phyloP scores from a whole-genome alignment of 1,139 yeast genomes.

The Geotrichum aggregatum region DNA sequence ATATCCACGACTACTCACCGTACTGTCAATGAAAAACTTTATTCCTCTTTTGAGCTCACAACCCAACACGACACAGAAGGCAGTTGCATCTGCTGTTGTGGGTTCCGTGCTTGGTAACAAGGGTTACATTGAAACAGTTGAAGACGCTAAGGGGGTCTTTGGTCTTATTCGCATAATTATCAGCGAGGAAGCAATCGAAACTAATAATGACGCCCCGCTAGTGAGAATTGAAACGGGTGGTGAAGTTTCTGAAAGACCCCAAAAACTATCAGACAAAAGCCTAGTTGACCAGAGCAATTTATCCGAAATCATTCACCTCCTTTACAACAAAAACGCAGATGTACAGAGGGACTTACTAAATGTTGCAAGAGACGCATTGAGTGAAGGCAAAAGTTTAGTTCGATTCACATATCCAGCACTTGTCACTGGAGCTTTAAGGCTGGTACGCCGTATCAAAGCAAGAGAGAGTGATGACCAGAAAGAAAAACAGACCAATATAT shows the following conservation, averaged over 20 bases:
- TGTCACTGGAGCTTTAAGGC: conserved; percentile 54
- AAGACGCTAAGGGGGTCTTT: conserved; percentile 41
- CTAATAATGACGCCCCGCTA: neutral
- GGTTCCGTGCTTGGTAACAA: conserved; percentile 12
- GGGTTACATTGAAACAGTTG: conserved; percentile 30
- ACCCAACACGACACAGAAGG: conserved; percentile 38
- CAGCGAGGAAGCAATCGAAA: conserved; percentile 24
- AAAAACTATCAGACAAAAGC: conserved; percentile 31
- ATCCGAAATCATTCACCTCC: conserved; percentile 64
- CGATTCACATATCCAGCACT: conserved; percentile 73
- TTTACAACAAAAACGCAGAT: conserved; percentile 50
- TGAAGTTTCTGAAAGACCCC: conserved; percentile 4
- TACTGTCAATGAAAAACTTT: conserved; percentile 38
- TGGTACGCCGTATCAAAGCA: conserved; percentile 49
- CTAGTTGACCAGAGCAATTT: conserved; percentile 61
- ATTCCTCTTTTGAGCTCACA: conserved; percentile 40
- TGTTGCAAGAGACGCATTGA: conserved; percentile 51
- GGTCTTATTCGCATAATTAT: conserved; percentile 40
- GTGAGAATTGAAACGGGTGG: conserved; percentile 17
- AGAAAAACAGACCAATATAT: conserved; percentile 47
- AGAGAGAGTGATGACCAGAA: conserved; percentile 32
- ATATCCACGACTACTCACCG: conserved; percentile 25
- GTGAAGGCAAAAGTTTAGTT: conserved; percentile 49
- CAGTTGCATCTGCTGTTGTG: conserved; percentile 34
- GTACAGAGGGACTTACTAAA: conserved; percentile 55